Evolutionary conservation across 345 rosid genomes (phyloP), one percentile per base, ranked within the genome.

Genomic region (Physaria fendleri): DNA sequence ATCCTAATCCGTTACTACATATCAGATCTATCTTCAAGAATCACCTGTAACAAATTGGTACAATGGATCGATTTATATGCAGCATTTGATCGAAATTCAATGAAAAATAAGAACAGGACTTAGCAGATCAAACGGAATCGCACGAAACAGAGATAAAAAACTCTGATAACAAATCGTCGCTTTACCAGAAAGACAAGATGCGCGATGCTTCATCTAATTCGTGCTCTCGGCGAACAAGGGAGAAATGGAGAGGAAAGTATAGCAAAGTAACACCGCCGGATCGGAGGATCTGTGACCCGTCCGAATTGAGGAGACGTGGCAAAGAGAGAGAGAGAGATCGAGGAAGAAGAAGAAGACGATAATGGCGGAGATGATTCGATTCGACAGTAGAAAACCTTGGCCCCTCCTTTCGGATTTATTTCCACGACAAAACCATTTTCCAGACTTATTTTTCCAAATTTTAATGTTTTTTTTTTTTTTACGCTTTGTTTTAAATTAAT

Each of bases 361-460:
- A 64, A 60, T 66, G 73, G 67, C 42, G 67, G 73, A 68, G 72
- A 65, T 72, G 47, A 34, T 37, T 56, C 58, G 77, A 62, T 50
- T 65, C 43, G 69, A 46, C 63, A 61, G 63, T 66, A 15, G 69
- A 67, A 61, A 73, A 61, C 64, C 56, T 42, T 66, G 73, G 70
- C 61, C 54, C 64, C 56, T 42, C 56, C 59, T 54, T 47, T 48
- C 58, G 59, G 49, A 43, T 43, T 66, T 23, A 52, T 71, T 71
- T 64, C 74, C 74, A 56, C 63, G 64, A 56, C 70, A 63, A 45
- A 62, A 28, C 68, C 63, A 74, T 75, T 54, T 24, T 55, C 16
- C 65, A 66, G 57, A 60, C 62, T 69, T 35, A 18, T 29, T 24
- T 52, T 68, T 34, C 39, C 45, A 4, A 4, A 8, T 37, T 32